Evolutionary conservation across 306 rosid genomes (phyloP), one percentile per base, ranked within the genome.

Genomic region (Arachis hypogaea): DNA sequence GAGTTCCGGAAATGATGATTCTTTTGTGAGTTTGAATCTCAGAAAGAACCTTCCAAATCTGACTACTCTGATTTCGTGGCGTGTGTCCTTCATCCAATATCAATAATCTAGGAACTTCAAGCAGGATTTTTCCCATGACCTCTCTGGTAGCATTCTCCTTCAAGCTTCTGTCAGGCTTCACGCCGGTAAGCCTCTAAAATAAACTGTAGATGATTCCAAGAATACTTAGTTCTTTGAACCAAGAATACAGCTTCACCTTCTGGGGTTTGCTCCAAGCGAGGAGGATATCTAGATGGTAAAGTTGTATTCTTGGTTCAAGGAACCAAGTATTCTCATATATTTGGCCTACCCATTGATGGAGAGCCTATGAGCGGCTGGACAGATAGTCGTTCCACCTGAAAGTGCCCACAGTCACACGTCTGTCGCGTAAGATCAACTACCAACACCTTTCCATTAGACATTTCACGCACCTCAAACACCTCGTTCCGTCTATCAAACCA

Each of bases 71-170:
- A 41, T 71, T 82, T 55, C 83, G 59, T 4, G 83, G 83, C 0
- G 78, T 82, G 71, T 82, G 86, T 6, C 86, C 86, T 71, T 82
- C 86, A 67, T 82, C 83, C 5, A 82, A 68, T 30, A 82, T 72
- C n/a, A 82, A 44, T 72, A 82, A 78, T 9, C 81, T 76, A 3
- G 86, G 86, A 44, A 7, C 4, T 11, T 82, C 81, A 10, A 18
- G 78, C n/a, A 82, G 56, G 79, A 75, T 5, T 29, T 60, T 66
- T 30, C 64, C 65, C 75, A 82, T 65, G 3, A 22, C 46, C 43
- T 3, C 63, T 42, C 4, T 52, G 28, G 14, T 16, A 9, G 11
- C 9, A 6, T 44, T 22, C 5, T 18, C 11, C 9, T 22, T 22
- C 28, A 22, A 22, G 1, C 28, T 22, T 22, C 28, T 22, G 1